Percentiles rank a stretch among this genome's conserved stretches.
phyloP scores from a whole-genome alignment of 2,329 filamentous ascomycete species.

The Calonectria pseudoreteaudii region DNA sequence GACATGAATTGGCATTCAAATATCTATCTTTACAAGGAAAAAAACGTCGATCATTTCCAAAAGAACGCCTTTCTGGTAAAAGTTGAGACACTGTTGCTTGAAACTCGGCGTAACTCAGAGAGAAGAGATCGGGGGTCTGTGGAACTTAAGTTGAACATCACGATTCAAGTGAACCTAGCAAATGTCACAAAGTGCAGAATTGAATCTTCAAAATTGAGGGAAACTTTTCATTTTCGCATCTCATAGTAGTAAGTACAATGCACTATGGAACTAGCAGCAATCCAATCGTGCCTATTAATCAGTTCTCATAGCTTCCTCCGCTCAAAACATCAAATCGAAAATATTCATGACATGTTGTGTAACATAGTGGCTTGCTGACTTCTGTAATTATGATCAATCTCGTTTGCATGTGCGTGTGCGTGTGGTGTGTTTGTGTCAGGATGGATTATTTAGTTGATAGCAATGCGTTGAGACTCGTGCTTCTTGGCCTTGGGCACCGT shows the following conservation, averaged over 20 bases:
- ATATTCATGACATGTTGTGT: neutral
- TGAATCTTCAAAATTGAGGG: neutral
- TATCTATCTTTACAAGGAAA: too few species aligned
- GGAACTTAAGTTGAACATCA: neutral
- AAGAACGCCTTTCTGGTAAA: neutral
- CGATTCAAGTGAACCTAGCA: neutral
- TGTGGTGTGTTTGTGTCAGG: too few species aligned
- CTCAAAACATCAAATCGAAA: neutral
- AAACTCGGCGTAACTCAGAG: neutral
- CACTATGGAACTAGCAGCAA: neutral
- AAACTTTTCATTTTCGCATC: neutral
- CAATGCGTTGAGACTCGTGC: slow-evolving; percentile 66
- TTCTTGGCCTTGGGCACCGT: slow-evolving; percentile 75
- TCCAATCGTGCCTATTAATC: neutral
- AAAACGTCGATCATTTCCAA: neutral
- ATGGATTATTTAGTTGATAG: slow-evolving; percentile 57
- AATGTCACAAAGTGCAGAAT: neutral
- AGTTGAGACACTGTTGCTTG: neutral
- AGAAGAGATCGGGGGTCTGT: neutral
- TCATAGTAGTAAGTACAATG: neutral
- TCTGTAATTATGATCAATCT: neutral
- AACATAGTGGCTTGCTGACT: too few species aligned
- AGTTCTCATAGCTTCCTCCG: neutral
- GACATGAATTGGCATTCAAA: too few species aligned
- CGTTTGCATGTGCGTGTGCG: neutral